Base-by-base conservation (phyloP, 768 basidiomycete genomes). In the Psilocybe sp. region DNA sequence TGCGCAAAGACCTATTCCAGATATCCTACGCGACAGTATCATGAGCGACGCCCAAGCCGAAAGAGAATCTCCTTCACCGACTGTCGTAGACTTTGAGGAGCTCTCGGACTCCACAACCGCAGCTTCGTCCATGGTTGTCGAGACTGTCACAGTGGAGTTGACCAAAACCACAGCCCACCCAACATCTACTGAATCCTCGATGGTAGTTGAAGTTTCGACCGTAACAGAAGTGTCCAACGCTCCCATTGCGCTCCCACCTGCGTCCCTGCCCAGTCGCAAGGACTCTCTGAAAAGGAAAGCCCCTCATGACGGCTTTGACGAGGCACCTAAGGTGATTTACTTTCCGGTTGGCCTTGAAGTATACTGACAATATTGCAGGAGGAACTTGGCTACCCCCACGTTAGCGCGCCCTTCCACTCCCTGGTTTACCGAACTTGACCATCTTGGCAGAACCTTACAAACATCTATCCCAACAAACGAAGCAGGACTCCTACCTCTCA, bases 391-490 rank as follows among this genome's bases (percentile, higher is more conserved):
- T 79, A 79, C 52, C 77, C 77, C 52, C 64, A 73, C 61, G 77
- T 79, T 46, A 59, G 70, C 50, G 20, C 47, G 8, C 39, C 38
- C 18, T 18, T 18, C 18, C 9, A 3, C 16, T 36, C 42, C 2
- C 40, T 39, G 14, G 14, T 46, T 51, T 7, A 49, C 44, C 20
- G 55, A 33, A 35, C 40, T 10, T 37, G 33, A 16, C 10, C 15
- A 15, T 15, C 19, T 8, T 28, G 23, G 23, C 51, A 79, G 77
- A 78, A 79, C 48, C 68, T 77, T n/a, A 63, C 68, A 3, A 66
- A 74, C 47, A 74, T 78, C 47, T 78, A 79, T 54, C 76, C 77
- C 9, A 63, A 65, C 46, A 74, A 74, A 47, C 62, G 70, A 33
- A 62, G 65, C 47, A 63, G 63, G 57, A 69, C 67, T 33, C 68